Base-by-base conservation (phyloP, 169 alveolate species). In the Plasmodium gonderi region DNA sequence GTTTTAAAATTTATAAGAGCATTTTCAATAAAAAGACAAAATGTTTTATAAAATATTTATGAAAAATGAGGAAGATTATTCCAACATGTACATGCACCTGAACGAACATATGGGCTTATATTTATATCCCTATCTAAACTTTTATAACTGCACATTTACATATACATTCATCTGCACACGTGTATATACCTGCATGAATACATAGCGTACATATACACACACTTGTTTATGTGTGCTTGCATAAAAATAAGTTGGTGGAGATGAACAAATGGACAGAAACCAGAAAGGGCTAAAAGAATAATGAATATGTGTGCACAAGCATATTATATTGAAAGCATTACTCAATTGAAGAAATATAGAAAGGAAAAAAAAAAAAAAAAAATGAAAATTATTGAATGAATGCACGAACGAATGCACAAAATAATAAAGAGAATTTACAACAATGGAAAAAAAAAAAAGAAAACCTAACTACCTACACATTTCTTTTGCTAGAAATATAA, bases 1-100 rank as follows among this genome's bases (percentile, higher is more conserved):
- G 72, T 64, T 80, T 40, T 36, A 36, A 80, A 80, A 65, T 80
- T 60, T 60, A 40, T 80, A 64, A 80, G 36, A 49, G 44, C 26
- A 80, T 80, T 80, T 49, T 78, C 38, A 49, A 78, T 78, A 47
- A 78, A 78, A 64, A 78, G 75, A 51, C 75, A 51, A 42, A 77
- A 47, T 31, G 49, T 80, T 64, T 17, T 64, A 36, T 64, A n/a
- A 40, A 69, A 47, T 47, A 8, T 40, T 64, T 31, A 64, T 64
- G 31, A 38, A 80, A 64, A 80, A 79, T 36, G 49, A 64, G 67
- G 38, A 47, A 40, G 79, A 80, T 64, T 47, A 49, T n/a, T n/a
- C 14, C 36, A 47, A 77, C 38, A 36, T 60, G 36, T 60, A 60
- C 40, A 29, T 60, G 72, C 72, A 60, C 26, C n/a, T 17, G 72